Evolutionary conservation across 768 basidiomycete species (phyloP).

Genomic region (Tulasnella sp.): DNA sequence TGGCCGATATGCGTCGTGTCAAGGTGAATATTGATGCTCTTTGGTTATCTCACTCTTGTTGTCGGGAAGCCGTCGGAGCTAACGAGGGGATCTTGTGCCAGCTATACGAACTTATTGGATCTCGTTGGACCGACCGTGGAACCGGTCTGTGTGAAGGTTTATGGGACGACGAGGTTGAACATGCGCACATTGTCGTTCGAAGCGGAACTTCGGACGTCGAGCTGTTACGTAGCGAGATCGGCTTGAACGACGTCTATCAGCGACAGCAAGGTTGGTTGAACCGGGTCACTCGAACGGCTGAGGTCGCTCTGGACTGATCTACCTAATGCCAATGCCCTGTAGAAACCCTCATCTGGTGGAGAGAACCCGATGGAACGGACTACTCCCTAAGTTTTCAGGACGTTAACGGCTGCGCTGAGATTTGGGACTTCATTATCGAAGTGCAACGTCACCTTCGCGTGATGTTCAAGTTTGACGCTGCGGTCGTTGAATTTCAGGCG

Average conservation of each 20-base stretch:
- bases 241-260: conserved; percentile 77
- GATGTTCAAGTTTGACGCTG: background rate
- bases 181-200: conserved; percentile 74
- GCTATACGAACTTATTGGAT: conserved; percentile 91
- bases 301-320: background rate
- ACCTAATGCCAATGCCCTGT: conserved; percentile 20
- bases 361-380: conserved; percentile 87
- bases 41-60: background rate
- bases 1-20: conserved; percentile 25
- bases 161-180: conserved; percentile 64
- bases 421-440: conserved; percentile 94
- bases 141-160: conserved; percentile 94
- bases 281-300: background rate
- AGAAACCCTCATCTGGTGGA: conserved; percentile 99
- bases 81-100: conserved; percentile 30
- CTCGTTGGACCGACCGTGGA: conserved; percentile 91
- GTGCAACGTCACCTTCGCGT: conserved; percentile 63
- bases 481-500: too few relatives aligned
- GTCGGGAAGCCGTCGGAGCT: background rate
- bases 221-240: conserved; percentile 72
- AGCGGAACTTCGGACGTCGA: conserved; percentile 64
- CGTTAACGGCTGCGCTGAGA: conserved; percentile 86
- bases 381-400: conserved; percentile 97
- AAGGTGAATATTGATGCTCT: conserved; percentile 21
- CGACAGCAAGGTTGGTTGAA: conserved; percentile 63